Conservation (phyloP, 108 stramenopile genomes). For the Cyclotella distinguenda region DNA sequence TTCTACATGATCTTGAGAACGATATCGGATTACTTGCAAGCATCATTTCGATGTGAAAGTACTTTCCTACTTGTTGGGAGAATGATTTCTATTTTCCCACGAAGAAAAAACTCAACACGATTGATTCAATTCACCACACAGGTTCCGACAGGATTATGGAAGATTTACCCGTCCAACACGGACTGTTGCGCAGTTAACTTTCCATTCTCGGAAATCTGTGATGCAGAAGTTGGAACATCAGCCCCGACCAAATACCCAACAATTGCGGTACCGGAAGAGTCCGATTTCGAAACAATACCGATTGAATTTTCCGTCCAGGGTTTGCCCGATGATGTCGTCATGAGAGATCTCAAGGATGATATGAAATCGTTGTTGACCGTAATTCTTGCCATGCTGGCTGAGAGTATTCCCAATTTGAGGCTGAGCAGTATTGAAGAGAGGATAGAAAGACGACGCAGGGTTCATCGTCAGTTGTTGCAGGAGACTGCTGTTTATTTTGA, state of each 20-base stretch:
- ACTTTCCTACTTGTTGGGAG: not conserved
- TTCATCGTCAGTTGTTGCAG: not conserved
- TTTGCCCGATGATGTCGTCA: slow-evolving; percentile 26
- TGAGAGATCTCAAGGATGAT: slow-evolving; percentile 15
- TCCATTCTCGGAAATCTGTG: slow-evolving; percentile 21
- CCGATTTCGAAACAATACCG: slow-evolving; percentile 16
- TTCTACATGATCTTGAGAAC: too few relatives aligned
- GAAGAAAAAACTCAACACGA: not conserved
- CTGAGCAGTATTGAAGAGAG: slow-evolving; percentile 22
- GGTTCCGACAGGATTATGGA: slow-evolving; percentile 22
- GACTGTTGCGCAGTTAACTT: slow-evolving; percentile 19
- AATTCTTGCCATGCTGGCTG: not conserved
- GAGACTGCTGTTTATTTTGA: slow-evolving; percentile 24
- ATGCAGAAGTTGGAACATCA: slow-evolving; percentile 1
- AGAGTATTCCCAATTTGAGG: slow-evolving; percentile 16
- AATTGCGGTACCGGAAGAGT: not conserved
- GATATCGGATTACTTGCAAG: too few relatives aligned
- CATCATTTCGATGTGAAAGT: not conserved
- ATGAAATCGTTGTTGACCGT: slow-evolving; percentile 11
- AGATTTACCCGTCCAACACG: not conserved
- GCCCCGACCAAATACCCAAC: slow-evolving; percentile 24
- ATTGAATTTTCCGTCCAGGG: slow-evolving; percentile 7
- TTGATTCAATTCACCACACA: not conserved
- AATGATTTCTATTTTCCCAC: not conserved
- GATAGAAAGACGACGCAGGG: not conserved